phyloP scores from a whole-genome alignment of 1,284 basidiomycete genomes.

The Leccinum subatratum region DNA sequence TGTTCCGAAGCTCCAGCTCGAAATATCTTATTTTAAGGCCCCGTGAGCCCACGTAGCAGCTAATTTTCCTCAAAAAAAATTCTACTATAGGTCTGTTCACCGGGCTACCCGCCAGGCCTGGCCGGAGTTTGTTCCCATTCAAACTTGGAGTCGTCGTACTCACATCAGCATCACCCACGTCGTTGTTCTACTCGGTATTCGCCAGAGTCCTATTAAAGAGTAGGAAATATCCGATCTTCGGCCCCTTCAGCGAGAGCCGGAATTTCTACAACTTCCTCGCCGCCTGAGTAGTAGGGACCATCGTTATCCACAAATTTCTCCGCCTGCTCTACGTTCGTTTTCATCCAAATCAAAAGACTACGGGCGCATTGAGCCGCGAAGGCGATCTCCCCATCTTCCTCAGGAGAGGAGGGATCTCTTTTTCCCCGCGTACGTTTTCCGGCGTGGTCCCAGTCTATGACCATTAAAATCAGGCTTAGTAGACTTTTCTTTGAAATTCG shows the following conservation, averaged over 20 bases:
- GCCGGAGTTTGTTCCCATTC: too few species aligned
- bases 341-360: background rate
- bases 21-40: too few species aligned
- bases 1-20: too few species aligned
- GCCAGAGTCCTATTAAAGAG: too few species aligned
- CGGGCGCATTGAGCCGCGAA: background rate
- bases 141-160: too few species aligned
- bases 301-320: background rate
- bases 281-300: background rate
- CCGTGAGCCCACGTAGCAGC: too few species aligned
- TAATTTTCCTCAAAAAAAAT: too few species aligned
- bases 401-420: background rate
- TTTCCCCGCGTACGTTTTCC: background rate
- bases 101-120: too few species aligned
- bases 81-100: too few species aligned
- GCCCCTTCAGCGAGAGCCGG: background rate
- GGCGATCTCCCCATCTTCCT: background rate
- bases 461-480: background rate
- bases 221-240: background rate
- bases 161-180: too few species aligned
- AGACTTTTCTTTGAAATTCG: background rate
- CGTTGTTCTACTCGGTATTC: too few species aligned
- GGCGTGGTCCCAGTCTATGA: background rate
- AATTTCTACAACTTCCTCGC: background rate
- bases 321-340: background rate